Evolutionary conservation across 1,284 basidiomycete species (phyloP).

Genomic region (Gomphus bonarii): DNA sequence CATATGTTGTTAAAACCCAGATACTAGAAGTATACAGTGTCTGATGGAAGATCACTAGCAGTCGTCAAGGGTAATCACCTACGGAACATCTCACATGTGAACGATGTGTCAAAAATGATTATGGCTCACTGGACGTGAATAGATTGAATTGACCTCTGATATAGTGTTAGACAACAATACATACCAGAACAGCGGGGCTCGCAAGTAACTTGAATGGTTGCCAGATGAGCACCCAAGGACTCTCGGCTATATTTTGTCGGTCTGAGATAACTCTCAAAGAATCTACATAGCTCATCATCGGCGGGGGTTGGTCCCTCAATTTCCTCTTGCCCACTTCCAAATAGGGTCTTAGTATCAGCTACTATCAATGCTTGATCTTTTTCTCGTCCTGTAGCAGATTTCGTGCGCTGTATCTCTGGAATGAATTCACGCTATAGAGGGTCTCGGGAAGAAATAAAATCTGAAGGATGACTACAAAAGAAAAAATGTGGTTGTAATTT

Average conservation of each 20-base stretch:
- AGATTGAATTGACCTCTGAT: neutral
- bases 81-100: neutral
- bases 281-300: conserved; percentile 3
- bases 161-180: neutral
- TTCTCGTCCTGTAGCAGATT: neutral
- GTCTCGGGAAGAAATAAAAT: conserved; percentile 9
- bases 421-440: neutral
- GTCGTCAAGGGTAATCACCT: conserved; percentile 17
- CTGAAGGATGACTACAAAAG: conserved; percentile 2
- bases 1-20: neutral
- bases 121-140: conserved; percentile 3
- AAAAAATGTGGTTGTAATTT: neutral
- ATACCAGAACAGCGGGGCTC: conserved; percentile 7
- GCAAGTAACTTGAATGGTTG: conserved; percentile 3
- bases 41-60: conserved; percentile 6
- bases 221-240: neutral
- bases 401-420: neutral
- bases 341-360: neutral
- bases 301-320: neutral
- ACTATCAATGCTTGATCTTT: neutral
- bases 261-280: conserved; percentile 5
- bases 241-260: neutral
- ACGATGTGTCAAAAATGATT: too few species aligned
- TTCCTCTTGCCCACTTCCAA: neutral
- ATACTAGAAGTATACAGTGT: conserved; percentile 12